Percentiles rank a stretch among this genome's conserved stretches.
Conservation (phyloP, 805 yeast species). For the Naumovozyma castellii region DNA sequence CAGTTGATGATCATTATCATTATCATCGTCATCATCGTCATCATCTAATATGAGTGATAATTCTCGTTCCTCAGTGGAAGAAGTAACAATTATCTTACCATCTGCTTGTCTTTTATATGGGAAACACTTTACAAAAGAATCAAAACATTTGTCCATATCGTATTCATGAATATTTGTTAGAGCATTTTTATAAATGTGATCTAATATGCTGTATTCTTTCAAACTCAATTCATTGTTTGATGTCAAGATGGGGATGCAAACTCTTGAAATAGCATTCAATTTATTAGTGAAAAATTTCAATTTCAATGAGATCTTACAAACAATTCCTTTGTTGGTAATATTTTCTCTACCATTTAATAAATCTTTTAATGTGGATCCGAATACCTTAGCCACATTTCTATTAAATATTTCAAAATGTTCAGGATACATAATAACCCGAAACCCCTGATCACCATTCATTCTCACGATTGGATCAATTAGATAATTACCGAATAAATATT, state of each 20-base stretch:
- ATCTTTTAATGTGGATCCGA: slow-evolving; percentile 4
- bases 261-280: slow-evolving; percentile 16
- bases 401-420: slow-evolving; percentile 12
- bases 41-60: neutral
- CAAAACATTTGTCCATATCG: neutral
- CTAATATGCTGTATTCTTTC: neutral
- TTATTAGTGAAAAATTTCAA: slow-evolving; percentile 12
- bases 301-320: slow-evolving; percentile 18
- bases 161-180: neutral
- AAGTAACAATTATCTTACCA: neutral
- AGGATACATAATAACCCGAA: slow-evolving; percentile 15
- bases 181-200: neutral
- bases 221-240: neutral
- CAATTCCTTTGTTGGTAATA: slow-evolving; percentile 19
- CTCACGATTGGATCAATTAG: slow-evolving; percentile 13
- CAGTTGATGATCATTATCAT: too few relatives aligned
- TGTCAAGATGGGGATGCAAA: slow-evolving; percentile 9
- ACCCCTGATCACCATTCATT: slow-evolving; percentile 12
- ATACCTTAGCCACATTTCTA: slow-evolving; percentile 4
- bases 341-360: slow-evolving; percentile 8
- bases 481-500: slow-evolving; percentile 18
- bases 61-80: neutral
- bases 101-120: neutral
- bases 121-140: neutral
- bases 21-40: neutral